Percentiles rank a stretch among this genome's conserved stretches.
Conservation (phyloP, 208 protist genomes). For the Crithidia fasciculata region DNA sequence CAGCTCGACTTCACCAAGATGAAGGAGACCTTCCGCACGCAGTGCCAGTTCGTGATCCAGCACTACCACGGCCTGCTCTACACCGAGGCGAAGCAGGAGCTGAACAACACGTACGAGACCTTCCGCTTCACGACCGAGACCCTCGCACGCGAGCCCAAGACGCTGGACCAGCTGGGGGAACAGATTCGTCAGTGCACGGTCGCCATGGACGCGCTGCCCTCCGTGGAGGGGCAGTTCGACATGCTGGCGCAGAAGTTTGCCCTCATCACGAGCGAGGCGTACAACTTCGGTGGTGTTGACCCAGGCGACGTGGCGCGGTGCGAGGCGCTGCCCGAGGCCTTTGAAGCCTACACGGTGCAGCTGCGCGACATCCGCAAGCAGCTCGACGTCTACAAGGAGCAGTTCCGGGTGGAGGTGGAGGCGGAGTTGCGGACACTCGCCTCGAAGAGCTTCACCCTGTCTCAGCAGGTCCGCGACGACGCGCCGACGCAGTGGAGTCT, state of each 20-base stretch:
- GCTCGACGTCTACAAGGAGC: constrained; percentile 94
- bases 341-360: constrained; percentile 86
- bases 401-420: constrained; percentile 95
- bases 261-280: constrained; percentile 89
- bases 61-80: constrained; percentile 96
- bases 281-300: constrained; percentile 82
- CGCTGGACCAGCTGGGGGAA: constrained; percentile 94
- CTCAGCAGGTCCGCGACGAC: constrained; percentile 86
- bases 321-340: constrained; percentile 87
- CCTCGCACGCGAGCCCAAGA: constrained; percentile 90
- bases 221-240: constrained; percentile 91
- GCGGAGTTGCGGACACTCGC: constrained; percentile 88
- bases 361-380: constrained; percentile 82
- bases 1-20: constrained; percentile 96
- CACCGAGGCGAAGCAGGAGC: constrained; percentile 90
- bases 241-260: constrained; percentile 95
- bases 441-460: constrained; percentile 81
- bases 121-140: constrained; percentile 79
- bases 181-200: constrained; percentile 85
- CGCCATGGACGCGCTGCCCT: constrained; percentile 78
- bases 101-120: constrained; percentile 89
- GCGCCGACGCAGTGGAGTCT: constrained; percentile 78
- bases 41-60: constrained; percentile 96
- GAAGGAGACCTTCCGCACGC: constrained; percentile 95
- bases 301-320: constrained; percentile 84